Base-by-base conservation (phyloP, 805 yeast genomes). In the Ogataea haglerorum region DNA sequence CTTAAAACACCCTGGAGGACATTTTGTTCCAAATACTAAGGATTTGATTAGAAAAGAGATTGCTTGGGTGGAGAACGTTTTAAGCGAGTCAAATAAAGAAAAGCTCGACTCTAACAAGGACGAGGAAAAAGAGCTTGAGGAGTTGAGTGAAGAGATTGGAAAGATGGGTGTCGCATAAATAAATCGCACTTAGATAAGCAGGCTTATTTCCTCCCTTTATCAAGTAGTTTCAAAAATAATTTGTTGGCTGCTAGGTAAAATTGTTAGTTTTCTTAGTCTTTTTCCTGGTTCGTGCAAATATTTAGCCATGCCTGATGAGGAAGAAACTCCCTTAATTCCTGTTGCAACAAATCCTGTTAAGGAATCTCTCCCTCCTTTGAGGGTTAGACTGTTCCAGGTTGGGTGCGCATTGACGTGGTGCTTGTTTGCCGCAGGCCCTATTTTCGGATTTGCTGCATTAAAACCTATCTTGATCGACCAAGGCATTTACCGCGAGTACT, bases 401-500 rank as follows among this genome's bases (percentile, higher is more conserved):
- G 34, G 57, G 2, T 85, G 95, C 63, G 90, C 96, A 21, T 75
- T 87, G 13, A 40, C 71, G 0, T 90, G 96, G 96, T 91, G 97
- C 65, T 65, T 90, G 10, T 69, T 87, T 27, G 88, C 96, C 0
- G 96, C 96, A 0, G 98, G 97, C 5, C 88, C 95, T 1, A 81
- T 90, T 10, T 90, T 90, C 70, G 98, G 98, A 4, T 90, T 90
- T 67, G 96, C 97, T 17, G 97, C 98, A 3, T 67, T 90, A 40
- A 91, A 91, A 57, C 95, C 95, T 5, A 77, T 90, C 9, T 65
- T 91, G 31, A 73, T 88, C 14, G 60, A 70, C 8, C 90, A 91
- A 57, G 89, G 91, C 3, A 82, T 90, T 3, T 91, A 90, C 54
- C 61, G 71, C 17, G 75, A 80, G 2, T 56, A 68, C 6, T 90